phyloP scores from a whole-genome alignment of 2,329 filamentous ascomycete species.

The Lasiodiplodia hormozganensis region DNA sequence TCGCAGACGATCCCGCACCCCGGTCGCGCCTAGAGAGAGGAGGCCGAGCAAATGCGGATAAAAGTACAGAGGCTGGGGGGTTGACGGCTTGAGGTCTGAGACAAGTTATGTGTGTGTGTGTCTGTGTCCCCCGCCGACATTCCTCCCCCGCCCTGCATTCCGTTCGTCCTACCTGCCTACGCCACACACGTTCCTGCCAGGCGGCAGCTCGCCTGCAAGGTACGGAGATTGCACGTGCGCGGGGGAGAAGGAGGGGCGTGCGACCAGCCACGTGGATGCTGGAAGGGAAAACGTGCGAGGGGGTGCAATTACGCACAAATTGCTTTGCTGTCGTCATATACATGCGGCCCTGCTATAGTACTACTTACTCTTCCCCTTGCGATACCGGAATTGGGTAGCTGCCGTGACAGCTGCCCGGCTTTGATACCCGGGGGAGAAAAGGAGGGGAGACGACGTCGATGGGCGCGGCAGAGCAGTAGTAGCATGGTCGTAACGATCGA shows the following conservation, averaged over 20 bases:
- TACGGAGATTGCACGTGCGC: neutral
- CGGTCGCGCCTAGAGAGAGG: too few species aligned
- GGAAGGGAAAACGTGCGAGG: too few species aligned
- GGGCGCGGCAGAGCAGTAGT: too few species aligned
- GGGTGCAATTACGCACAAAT: too few species aligned
- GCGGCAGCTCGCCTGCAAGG: neutral
- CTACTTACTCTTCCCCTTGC: neutral
- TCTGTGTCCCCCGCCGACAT: neutral
- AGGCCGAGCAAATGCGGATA: too few species aligned
- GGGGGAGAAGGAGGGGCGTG: neutral
- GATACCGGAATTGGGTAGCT: too few species aligned
- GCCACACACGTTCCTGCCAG: neutral
- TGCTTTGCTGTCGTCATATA: neutral
- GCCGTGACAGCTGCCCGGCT: too few species aligned
- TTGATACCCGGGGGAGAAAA: too few species aligned
- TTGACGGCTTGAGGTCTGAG: too few species aligned
- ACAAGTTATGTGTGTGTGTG: neutral
- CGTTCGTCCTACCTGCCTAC: neutral
- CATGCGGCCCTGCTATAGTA: neutral
- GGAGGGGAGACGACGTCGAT: neutral
- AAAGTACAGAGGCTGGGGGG: too few species aligned
- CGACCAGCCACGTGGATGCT: neutral
- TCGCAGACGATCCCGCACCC: too few species aligned
- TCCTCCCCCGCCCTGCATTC: neutral
- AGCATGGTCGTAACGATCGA: too few species aligned